phyloP scores from a whole-genome alignment of 768 basidiomycete genomes.

The Leccinum subtestaceum region DNA sequence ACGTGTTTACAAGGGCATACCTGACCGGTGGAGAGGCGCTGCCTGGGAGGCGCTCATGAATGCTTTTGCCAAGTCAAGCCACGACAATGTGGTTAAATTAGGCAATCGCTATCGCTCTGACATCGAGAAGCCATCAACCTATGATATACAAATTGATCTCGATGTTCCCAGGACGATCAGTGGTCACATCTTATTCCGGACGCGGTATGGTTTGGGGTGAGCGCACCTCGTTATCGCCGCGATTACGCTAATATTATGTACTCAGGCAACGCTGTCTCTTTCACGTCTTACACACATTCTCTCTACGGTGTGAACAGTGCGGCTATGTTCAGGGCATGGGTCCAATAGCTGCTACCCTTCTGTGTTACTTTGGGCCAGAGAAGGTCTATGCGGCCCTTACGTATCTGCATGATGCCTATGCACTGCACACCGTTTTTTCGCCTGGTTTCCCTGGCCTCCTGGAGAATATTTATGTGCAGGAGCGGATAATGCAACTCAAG shows the following conservation, averaged over 20 bases:
- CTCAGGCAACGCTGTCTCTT: slow-evolving; percentile 89
- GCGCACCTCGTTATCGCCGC: slow-evolving; percentile 30
- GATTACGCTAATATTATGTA: slow-evolving; percentile 7
- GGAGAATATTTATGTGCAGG: slow-evolving; percentile 95
- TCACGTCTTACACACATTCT: slow-evolving; percentile 91
- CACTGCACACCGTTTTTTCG: slow-evolving; percentile 83
- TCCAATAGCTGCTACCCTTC: slow-evolving; percentile 89
- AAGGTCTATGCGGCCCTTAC: slow-evolving; percentile 82
- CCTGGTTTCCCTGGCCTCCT: slow-evolving; percentile 96
- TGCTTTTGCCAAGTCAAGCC: slow-evolving; percentile 45
- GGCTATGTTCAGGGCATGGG: slow-evolving; percentile 99
- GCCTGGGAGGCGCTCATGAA: slow-evolving; percentile 86
- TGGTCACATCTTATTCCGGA: slow-evolving; percentile 91
- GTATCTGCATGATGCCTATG: slow-evolving; percentile 85
- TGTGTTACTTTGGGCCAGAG: slow-evolving; percentile 92
- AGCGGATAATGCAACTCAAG: slow-evolving; percentile 79
- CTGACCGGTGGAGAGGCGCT: slow-evolving; percentile 92
- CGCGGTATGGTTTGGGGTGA: slow-evolving; percentile 93
- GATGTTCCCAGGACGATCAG: slow-evolving; percentile 96
- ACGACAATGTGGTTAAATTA: slow-evolving; percentile 43
- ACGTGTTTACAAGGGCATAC: slow-evolving; percentile 92
- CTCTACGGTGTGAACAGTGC: slow-evolving; percentile 77
- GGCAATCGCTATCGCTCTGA: slow-evolving; percentile 55
- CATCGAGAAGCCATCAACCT: slow-evolving; percentile 77
- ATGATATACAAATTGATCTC: slow-evolving; percentile 96